Evolutionary conservation across 1,139 yeast genomes (phyloP).

Genomic region (Hansenula lynferdii): DNA sequence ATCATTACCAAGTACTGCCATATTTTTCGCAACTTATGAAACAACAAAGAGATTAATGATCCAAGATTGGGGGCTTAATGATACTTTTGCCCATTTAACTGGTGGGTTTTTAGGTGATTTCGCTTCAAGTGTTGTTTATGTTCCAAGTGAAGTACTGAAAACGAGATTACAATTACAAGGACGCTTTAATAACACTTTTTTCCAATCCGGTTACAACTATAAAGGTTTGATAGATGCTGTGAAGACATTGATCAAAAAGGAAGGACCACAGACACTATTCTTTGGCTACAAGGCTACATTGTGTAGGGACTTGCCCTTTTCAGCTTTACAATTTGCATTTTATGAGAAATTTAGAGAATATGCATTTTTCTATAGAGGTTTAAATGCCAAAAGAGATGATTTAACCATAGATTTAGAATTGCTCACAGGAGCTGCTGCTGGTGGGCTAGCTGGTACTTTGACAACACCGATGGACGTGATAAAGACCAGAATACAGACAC

Average conservation of each 20-base stretch:
- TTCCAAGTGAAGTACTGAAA: slow-evolving; percentile 96
- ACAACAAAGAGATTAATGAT: slow-evolving; percentile 68
- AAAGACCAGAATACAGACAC: slow-evolving; percentile 90
- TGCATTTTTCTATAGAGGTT: slow-evolving; percentile 34
- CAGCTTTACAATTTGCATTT: slow-evolving; percentile 93
- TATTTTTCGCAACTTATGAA: slow-evolving; percentile 90
- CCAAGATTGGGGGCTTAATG: slow-evolving; percentile 61
- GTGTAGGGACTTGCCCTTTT: slow-evolving; percentile 87
- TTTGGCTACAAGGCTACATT: slow-evolving; percentile 94
- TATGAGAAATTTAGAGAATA: slow-evolving; percentile 76
- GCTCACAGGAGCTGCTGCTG: slow-evolving; percentile 91
- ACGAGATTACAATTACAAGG: slow-evolving; percentile 94
- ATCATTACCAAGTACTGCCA: slow-evolving; percentile 87
- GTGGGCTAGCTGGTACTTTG: slow-evolving; percentile 86
- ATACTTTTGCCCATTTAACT: slow-evolving; percentile 70
- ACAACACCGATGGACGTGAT: slow-evolving; percentile 91
- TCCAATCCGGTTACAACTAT: slow-evolving; percentile 84
- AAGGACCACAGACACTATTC: slow-evolving; percentile 73
- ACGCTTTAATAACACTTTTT: slow-evolving; percentile 70
- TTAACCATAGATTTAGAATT: slow-evolving; percentile 62
- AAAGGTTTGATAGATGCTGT: slow-evolving; percentile 67
- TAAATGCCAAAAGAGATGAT: slow-evolving; percentile 28
- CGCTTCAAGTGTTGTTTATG: slow-evolving; percentile 86
- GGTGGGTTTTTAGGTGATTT: slow-evolving; percentile 93
- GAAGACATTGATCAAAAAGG: slow-evolving; percentile 52